These are phyloP conservation scores for Aspergillus cristatus DNA, from an alignment of 495 filamentous ascomycete species.

Conservation along the genomic window DNA sequence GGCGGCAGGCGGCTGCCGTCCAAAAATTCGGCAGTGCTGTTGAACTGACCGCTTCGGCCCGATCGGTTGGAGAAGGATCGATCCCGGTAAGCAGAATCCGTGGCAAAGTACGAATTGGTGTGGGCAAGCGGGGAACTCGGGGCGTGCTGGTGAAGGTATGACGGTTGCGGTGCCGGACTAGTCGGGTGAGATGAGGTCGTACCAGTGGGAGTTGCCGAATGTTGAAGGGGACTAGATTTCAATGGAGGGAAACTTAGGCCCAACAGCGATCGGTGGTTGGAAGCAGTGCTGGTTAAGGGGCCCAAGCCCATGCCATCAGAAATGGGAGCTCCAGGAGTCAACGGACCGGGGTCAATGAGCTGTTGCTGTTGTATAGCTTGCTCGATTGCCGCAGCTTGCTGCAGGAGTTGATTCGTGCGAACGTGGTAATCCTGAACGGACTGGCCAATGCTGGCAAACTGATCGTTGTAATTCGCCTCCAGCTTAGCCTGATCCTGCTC, in stretches of 20 bases:
- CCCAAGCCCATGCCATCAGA: slow-evolving; percentile 19
- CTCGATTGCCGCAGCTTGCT: slow-evolving; percentile 39
- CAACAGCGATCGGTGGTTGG: slow-evolving; percentile 27
- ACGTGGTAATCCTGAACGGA: slow-evolving; percentile 39
- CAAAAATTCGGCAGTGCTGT: slow-evolving; percentile 23
- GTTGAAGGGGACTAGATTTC: slow-evolving; percentile 36
- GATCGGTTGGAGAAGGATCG: slow-evolving; percentile 43
- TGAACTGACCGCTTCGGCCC: slow-evolving; percentile 32
- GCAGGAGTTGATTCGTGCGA: slow-evolving; percentile 38
- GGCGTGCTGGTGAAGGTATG: slow-evolving; percentile 28
- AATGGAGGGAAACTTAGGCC: slow-evolving; percentile 31
- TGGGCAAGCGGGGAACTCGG: slow-evolving; percentile 28
- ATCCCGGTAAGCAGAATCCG: slow-evolving; percentile 28
- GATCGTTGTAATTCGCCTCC: slow-evolving; percentile 40
- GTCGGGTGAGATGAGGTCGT: slow-evolving; percentile 29
- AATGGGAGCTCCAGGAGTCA: slow-evolving; percentile 40
- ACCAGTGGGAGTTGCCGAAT: slow-evolving; percentile 24
- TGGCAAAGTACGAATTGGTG: slow-evolving; percentile 24
- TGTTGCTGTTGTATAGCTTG: slow-evolving; percentile 37
- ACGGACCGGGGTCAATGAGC: slow-evolving; percentile 34
- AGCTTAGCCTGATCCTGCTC: slow-evolving; percentile 54
- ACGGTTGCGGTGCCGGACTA: slow-evolving; percentile 27
- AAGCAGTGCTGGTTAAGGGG: slow-evolving; percentile 20
- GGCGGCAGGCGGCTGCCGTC: slow-evolving; percentile 26
- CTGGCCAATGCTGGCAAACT: slow-evolving; percentile 35